Base-by-base conservation (phyloP, 257 asterid genomes). In the Primulina tabacum region DNA sequence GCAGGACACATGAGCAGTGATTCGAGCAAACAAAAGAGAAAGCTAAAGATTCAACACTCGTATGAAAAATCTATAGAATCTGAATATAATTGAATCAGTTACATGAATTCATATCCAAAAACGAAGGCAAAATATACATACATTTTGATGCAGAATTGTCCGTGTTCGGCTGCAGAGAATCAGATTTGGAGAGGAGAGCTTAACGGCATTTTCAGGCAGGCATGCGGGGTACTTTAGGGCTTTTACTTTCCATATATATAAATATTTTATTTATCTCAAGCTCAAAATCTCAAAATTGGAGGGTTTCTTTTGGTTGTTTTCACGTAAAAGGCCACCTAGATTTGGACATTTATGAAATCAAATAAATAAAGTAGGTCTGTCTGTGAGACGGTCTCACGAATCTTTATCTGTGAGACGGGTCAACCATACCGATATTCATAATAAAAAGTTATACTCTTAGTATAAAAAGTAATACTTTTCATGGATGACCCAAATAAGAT, bases 141-240 rank as follows among this genome's bases (percentile, higher is more conserved):
- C 78, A 52, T 37, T 6, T 8, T 30, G 73, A 59, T 28, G 37
- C 50, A 30, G 50, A 37, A 38, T 26, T 12, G 10, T 64, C 30
- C 6, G 26, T 30, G 24, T 64, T 17, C 55, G 75, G 59, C 38
- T 56, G n/a, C 2, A 47, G 70, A 33, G 52, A 69, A 55, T 26
- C 67, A 64, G 75, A 80, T 71, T 71, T 33, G 73, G 73, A 30
- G 69, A 62, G 34, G 62, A 60, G 60, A 67, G 40, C 59, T 70
- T 12, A 70, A 40, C 68, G 33, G 62, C 68, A 30, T 60, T 71
- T 34, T 12, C 53, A 43, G 53, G 17, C 53, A 12, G 6, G n/a
- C n/a, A 43, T 43, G 53, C 53, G 53, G 53, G 53, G 53, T n/a
- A 43, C 7, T 11, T 43, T 43, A 4, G 53, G 53, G n/a, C 4